These are phyloP conservation scores for Triadica sebifera DNA, from an alignment of 345 rosid genomes.

Conservation along the genomic window DNA sequence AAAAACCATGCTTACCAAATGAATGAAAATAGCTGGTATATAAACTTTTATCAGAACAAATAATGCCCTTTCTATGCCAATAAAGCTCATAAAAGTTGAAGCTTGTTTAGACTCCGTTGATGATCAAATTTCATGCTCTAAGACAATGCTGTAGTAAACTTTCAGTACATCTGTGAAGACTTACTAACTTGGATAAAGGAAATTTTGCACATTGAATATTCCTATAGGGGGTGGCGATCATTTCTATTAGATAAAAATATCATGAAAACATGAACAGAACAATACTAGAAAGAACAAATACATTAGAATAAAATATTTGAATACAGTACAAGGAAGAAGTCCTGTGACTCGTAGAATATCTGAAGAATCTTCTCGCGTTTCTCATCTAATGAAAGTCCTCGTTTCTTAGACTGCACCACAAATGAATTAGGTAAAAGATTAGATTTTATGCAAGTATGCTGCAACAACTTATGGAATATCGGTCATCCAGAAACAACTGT, in stretches of 20 bases:
- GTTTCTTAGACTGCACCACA: slow-evolving; percentile 74
- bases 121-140: background rate
- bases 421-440: background rate
- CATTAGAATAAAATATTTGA: no score
- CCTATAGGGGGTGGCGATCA: background rate
- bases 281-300: background rate
- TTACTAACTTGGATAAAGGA: background rate
- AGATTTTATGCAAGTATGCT: background rate
- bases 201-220: background rate
- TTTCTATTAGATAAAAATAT: background rate
- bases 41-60: no score
- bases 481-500: background rate
- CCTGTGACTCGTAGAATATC: slow-evolving; percentile 80
- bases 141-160: background rate
- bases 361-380: slow-evolving; percentile 93
- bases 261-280: background rate
- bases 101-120: background rate
- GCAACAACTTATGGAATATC: background rate
- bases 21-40: no score
- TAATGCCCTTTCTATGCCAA: no score
- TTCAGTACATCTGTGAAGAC: background rate
- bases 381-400: slow-evolving; percentile 95
- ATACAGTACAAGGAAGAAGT: slow-evolving; percentile 71
- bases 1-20: background rate
- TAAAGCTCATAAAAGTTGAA: no score